A percentile compares a stretch with the other conserved stretches of the same genome.
These are phyloP conservation scores for Chalciporus chontae DNA, from an alignment of 768 basidiomycete species.

Conservation along the genomic window DNA sequence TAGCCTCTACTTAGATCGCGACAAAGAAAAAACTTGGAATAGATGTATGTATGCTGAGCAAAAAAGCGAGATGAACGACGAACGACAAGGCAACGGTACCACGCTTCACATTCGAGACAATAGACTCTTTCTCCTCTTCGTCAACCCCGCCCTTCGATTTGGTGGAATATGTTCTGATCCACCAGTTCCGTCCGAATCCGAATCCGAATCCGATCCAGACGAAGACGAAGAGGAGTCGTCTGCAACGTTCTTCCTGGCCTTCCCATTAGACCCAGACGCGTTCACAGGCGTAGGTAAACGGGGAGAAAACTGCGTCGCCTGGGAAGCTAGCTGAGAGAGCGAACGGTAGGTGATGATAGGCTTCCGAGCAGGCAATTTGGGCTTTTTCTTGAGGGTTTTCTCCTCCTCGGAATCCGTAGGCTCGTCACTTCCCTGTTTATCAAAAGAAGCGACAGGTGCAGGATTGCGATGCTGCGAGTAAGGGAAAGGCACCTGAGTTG, in stretches of 20 bases:
- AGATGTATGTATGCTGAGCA: neutral
- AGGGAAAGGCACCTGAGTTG: conserved; percentile 52
- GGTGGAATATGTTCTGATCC: conserved; percentile 56
- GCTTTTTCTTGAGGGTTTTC: conserved; percentile 16
- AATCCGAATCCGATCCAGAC: conserved; percentile 14
- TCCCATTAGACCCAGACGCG: conserved; percentile 26
- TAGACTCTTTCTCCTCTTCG: conserved; percentile 25
- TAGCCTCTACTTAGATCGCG: too few species aligned
- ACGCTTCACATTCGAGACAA: conserved; percentile 5
- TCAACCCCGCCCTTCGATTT: conserved; percentile 49
- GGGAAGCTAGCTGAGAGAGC: conserved; percentile 50
- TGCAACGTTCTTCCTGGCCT: conserved; percentile 17
- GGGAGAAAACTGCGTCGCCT: conserved; percentile 32
- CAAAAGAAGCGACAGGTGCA: neutral
- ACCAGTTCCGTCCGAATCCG: conserved; percentile 30
- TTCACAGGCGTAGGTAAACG: conserved; percentile 33
- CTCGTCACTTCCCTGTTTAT: conserved; percentile 38
- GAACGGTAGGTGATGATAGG: conserved; percentile 35
- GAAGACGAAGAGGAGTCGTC: conserved; percentile 39
- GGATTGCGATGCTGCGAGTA: conserved; percentile 43
- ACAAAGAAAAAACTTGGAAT: neutral
- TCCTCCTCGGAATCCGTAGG: conserved; percentile 23
- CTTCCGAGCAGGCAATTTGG: conserved; percentile 10
- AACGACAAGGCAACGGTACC: neutral
- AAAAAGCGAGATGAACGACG: neutral